Base-by-base conservation (phyloP, 345 rosid species). In the Mangifera indica region DNA sequence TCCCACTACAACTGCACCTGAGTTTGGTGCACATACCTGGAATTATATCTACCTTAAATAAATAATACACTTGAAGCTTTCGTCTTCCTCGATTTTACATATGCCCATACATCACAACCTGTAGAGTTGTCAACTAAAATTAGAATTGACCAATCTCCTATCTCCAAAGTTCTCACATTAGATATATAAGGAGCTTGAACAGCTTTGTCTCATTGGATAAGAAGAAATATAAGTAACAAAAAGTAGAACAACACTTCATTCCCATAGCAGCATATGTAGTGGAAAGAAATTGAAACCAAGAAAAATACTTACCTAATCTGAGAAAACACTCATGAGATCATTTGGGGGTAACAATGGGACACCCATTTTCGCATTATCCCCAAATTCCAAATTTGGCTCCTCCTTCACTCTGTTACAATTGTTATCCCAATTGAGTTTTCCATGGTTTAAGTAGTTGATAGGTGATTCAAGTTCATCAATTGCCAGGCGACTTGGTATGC, bases 341-440 rank as follows among this genome's bases (percentile, higher is more conserved):
- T 75, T 81, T 60, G 85, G 63, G 25, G 74, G 85, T 42, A 74
- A 74, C 10, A 78, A 53, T 14, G 84, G 84, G 21, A 81, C 70
- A 26, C 74, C 79, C 12, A 74, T 80, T 67, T 79, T 81, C 10
- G 84, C 61, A 79, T 70, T 79, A 59, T 81, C 84, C 40, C 61
- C 56, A 69, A 72, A 76, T 59, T 85, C 87, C 69, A 79, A 10
- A 67, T 45, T 74, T 12, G 85, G 88, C 75, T 85, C 92, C 73
- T 76, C 82, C 79, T 87, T 87, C 74, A 87, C 85, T 71, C 71
- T 78, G 60, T 49, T 73, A 29, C 48, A 91, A 72, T 88, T 95
- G 46, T 92, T 29, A 29, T 29, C 32, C 32, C 1, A 29, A 29
- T 29, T 1, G 32, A 29, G 32, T 29, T 29, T 29, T 29, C 32